Base-by-base conservation (phyloP, 2,329 filamentous ascomycete genomes). In the Cladosporium sphaerospermum region DNA sequence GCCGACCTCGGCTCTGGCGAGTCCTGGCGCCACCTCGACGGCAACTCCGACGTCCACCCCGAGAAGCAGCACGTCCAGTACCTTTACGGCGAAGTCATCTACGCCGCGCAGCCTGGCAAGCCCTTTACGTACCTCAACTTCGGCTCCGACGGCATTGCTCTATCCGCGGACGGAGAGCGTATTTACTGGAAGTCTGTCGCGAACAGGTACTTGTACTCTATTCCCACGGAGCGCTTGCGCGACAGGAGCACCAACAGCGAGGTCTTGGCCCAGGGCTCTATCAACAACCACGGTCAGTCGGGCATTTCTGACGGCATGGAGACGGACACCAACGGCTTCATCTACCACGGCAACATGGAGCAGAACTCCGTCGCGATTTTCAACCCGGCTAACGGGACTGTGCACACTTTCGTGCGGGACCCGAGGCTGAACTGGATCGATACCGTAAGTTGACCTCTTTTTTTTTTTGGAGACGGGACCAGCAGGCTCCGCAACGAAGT, bases 231-330 rank as follows among this genome's bases (percentile, higher is more conserved):
- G 14, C 62, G 67, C 3, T 66, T 80, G 10, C 68, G 70, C 0
- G 74, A 72, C 28, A 62, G 66, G 3, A 63, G 69, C 10, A 45
- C 57, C 5, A 64, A 58, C 3, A 70, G 68, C 5, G 76, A 79
- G 59, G 56, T 79, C 2, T 55, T 71, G 14, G 73, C 76, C 2
- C 70, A 73, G 54, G 67, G 68, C 23, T 67, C 69, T 0, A 72
- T 79, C 7, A 58, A 65, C 13, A 73, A 70, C 19, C 67, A 68
- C 3, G 73, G 74, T 1, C 67, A 79, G 55, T 75, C 76, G 31
- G 77, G 77, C 4, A 67, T 77, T 2, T 76, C 72, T 3, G 77
- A 79, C 61, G 77, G 78, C 0, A 70, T 78, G 43, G 76, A 80
- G 61, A 78, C 73, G 1, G 77, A 79, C 51, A 71, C 69, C 5